These are phyloP conservation scores for Mimosa pudica DNA, from an alignment of 306 rosid genomes.

Conservation along the genomic window DNA sequence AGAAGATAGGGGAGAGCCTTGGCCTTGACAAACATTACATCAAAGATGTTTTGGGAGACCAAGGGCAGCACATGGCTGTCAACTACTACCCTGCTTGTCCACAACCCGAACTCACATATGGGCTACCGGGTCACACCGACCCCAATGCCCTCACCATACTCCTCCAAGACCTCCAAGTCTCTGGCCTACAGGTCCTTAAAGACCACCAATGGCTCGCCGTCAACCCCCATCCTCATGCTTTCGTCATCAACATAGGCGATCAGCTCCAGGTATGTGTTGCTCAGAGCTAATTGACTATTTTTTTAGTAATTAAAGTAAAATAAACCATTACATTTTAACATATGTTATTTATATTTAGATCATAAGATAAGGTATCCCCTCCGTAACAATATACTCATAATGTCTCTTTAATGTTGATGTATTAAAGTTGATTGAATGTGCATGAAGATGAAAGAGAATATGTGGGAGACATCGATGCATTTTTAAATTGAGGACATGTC, in stretches of 20 bases:
- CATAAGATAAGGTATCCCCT: too few species aligned
- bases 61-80: slow-evolving; percentile 97
- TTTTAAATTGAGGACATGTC: too few species aligned
- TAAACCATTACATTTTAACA: too few species aligned
- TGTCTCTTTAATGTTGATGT: too few species aligned
- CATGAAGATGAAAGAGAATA: too few species aligned
- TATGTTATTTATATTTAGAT: too few species aligned
- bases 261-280: slow-evolving; percentile 66
- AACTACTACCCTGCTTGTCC: slow-evolving; percentile 96
- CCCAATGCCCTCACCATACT: slow-evolving; percentile 93
- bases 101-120: slow-evolving; percentile 88
- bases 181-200: slow-evolving; percentile 87
- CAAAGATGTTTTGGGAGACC: slow-evolving; percentile 60
- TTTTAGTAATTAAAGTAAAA: too few species aligned
- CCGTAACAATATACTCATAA: too few species aligned
- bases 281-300: too few species aligned
- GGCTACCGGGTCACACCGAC: slow-evolving; percentile 89
- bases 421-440: too few species aligned
- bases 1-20: slow-evolving; percentile 72
- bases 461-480: too few species aligned
- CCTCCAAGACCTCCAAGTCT: slow-evolving; percentile 66
- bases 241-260: slow-evolving; percentile 84
- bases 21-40: slow-evolving; percentile 67
- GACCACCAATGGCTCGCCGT: slow-evolving; percentile 78
- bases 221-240: slow-evolving; percentile 76